Conservation (phyloP, 2,329 filamentous ascomycete species). For the Neocucurbitaria cava region DNA sequence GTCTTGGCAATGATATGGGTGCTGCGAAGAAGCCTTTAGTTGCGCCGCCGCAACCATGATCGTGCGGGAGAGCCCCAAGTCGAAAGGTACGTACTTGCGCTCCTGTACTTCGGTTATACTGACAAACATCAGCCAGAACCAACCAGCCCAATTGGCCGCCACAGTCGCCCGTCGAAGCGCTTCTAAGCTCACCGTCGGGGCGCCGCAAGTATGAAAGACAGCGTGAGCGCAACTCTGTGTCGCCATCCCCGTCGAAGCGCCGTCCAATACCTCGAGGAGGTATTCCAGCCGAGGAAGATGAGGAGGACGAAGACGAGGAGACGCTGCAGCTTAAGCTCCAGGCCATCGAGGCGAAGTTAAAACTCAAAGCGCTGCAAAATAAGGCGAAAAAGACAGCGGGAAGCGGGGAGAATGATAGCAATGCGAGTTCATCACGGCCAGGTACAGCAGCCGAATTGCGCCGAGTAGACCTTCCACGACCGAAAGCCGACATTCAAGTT, state of each 20-base stretch:
- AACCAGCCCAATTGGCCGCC: constrained; percentile 64
- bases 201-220: constrained; percentile 73
- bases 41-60: constrained; percentile 49
- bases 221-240: constrained; percentile 64
- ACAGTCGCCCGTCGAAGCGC: constrained; percentile 66
- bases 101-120: constrained; percentile 15
- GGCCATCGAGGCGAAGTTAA: constrained; percentile 86
- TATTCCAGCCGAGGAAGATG: constrained; percentile 51
- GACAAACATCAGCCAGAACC: constrained; percentile 43
- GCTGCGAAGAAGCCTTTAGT: constrained; percentile 16
- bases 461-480: constrained; percentile 31
- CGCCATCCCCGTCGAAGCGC: constrained; percentile 65
- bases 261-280: constrained; percentile 33
- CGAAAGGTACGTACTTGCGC: constrained; percentile 41
- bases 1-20: constrained; percentile 39
- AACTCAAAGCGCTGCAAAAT: constrained; percentile 85
- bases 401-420: constrained; percentile 28
- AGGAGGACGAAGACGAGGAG: constrained; percentile 88
- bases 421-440: constrained; percentile 34
- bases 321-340: constrained; percentile 84
- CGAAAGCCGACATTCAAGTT: constrained; percentile 66
- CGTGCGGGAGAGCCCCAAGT: constrained; percentile 56
- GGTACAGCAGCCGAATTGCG: constrained; percentile 31
- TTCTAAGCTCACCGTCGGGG: constrained; percentile 76
- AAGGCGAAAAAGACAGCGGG: constrained; percentile 52